Base-by-base conservation (phyloP, 805 yeast species). In the Kodamaea kaohsiungensis region DNA sequence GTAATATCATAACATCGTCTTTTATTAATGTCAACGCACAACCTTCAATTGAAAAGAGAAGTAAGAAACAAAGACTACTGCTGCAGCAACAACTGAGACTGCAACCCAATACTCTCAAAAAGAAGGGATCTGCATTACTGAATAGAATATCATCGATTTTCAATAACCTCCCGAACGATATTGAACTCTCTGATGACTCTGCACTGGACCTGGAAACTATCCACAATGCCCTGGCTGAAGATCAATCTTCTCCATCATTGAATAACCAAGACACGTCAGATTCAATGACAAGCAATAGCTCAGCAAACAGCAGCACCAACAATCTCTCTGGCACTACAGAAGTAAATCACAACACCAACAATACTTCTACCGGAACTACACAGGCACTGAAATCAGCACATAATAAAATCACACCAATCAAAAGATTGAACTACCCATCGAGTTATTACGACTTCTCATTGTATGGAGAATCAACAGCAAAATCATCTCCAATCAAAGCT, bases 91-190 rank as follows among this genome's bases (percentile, higher is more conserved):
- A 16, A 8, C 45, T 40, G 45, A 15, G 22, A 40, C 43, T 39
- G 43, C 48, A 49, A n/a, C 40, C 30, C 3, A 7, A 17, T 12
- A 27, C 43, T 1, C 35, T 35, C 17, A 43, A 49, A 25, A 48
- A 49, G 19, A 46, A 46, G 15, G 54, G 54, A 9, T 52, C 51
- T 4, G 53, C 54, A n/a, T 30, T 52, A 10, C 54, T 42, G 56
- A 69, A 61, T 55, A 61, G 69, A 35, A 73, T 74, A 10, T 64
- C 77, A 1, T 66, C 77, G 6, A 71, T 75, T 3, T 76, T 76
- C 62, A 76, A 73, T 55, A 76, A 76, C 45, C 61, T 76, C n/a
- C 81, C 81, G 12, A 76, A 76, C 58, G 81, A 76, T 62, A 74
- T 76, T 51, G 80, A 76, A 54, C 60, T 76, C 6, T 74, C 79